Percentiles rank a stretch among this genome's conserved stretches.
phyloP scores from a whole-genome alignment of 1,139 yeast genomes.

The Zygotorulaspora mrakii region DNA sequence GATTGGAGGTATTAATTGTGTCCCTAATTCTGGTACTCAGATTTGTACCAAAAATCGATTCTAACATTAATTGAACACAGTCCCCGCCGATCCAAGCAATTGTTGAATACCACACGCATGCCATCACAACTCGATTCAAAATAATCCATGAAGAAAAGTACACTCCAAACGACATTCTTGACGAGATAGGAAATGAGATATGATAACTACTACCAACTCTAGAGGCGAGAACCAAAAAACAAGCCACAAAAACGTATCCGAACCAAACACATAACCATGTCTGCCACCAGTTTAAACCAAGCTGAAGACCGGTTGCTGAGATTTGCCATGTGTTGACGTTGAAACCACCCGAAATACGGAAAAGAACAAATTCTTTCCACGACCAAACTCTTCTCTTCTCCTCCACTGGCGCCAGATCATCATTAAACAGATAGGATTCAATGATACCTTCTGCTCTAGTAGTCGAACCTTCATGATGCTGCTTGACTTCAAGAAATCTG shows the following conservation, averaged over 20 bases:
- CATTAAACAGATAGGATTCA: conserved; percentile 61
- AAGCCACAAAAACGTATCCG: conserved; percentile 58
- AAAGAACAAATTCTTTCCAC: conserved; percentile 72
- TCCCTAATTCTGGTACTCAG: conserved; percentile 47
- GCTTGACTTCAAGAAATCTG: conserved; percentile 18
- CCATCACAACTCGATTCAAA: conserved; percentile 74
- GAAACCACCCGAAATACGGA: conserved; percentile 84
- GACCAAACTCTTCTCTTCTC: conserved; percentile 65
- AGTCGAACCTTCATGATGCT: conserved; percentile 11
- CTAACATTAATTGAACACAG: conserved; percentile 68
- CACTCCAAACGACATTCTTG: conserved; percentile 69
- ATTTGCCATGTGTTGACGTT: conserved; percentile 89
- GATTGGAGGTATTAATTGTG: conserved; percentile 44
- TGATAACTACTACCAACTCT: conserved; percentile 73
- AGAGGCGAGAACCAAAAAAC: conserved; percentile 60
- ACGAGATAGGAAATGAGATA: conserved; percentile 71
- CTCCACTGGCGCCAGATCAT: conserved; percentile 72
- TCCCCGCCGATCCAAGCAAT: conserved; percentile 81
- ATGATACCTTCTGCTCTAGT: conserved; percentile 16
- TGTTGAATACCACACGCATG: conserved; percentile 80
- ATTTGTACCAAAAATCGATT: conserved; percentile 62
- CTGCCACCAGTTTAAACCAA: conserved; percentile 84
- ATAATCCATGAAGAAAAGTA: conserved; percentile 79
- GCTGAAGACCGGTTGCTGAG: conserved; percentile 73
- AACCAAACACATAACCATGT: conserved; percentile 82